These are phyloP conservation scores for Fusarium sp. DNA, from an alignment of 2,329 filamentous ascomycete species.

Conservation along the genomic window DNA sequence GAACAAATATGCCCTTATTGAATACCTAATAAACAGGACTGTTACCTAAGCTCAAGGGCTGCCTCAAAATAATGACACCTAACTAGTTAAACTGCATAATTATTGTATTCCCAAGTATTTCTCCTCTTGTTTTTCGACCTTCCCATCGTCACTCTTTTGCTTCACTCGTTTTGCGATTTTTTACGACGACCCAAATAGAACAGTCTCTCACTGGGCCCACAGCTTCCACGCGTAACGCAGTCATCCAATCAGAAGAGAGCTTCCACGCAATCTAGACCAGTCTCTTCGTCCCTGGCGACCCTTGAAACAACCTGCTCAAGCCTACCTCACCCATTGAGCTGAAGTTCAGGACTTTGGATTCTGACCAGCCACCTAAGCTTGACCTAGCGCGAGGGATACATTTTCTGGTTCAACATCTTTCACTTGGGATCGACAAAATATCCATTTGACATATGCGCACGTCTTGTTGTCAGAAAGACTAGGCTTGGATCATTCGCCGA, in stretches of 20 bases:
- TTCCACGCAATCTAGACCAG: constrained; percentile 40
- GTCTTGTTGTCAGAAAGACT: neutral
- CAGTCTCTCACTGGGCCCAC: constrained; percentile 23
- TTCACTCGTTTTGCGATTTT: constrained; percentile 7
- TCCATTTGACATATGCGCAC: neutral
- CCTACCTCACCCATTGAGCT: constrained; percentile 6
- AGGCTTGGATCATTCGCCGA: neutral
- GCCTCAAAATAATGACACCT: neutral
- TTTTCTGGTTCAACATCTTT: constrained; percentile 21
- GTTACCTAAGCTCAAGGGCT: constrained; percentile 15
- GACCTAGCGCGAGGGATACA: constrained; percentile 2
- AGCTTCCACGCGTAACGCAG: constrained; percentile 32
- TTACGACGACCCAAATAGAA: constrained; percentile 12
- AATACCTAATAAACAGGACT: constrained; percentile 19
- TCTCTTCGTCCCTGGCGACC: constrained; percentile 24
- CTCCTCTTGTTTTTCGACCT: constrained; percentile 14
- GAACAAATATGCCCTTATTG: constrained; percentile 1
- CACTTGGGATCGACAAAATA: neutral
- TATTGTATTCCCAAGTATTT: neutral
- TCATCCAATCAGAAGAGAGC: constrained; percentile 36
- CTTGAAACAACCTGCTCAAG: constrained; percentile 25
- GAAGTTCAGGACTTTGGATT: constrained; percentile 24
- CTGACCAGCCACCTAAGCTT: constrained; percentile 34
- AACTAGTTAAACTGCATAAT: neutral
- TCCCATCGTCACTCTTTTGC: neutral